These are phyloP conservation scores for Forsythia suspensa DNA, from an alignment of 257 asterid genomes.

Conservation along the genomic window DNA sequence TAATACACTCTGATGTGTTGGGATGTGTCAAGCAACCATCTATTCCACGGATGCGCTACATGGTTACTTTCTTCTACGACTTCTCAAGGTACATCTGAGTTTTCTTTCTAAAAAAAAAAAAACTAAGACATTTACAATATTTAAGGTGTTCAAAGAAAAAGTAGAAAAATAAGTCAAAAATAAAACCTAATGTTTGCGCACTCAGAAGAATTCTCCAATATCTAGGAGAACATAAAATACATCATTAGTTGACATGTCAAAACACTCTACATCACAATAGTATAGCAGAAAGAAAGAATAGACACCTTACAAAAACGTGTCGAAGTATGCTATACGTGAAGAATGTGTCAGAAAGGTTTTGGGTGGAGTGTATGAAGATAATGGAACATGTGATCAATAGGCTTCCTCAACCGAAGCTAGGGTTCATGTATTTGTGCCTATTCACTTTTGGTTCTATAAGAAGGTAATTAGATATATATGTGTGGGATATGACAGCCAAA, in stretches of 20 bases:
- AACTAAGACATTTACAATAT: not conserved
- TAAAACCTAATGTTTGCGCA: no score
- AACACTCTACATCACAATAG: not conserved
- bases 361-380: not conserved
- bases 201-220: not conserved
- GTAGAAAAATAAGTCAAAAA: no score
- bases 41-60: not conserved
- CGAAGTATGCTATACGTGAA: not conserved
- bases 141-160: not conserved
- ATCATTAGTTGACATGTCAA: not conserved
- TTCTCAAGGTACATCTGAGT: not conserved
- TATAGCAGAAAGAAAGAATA: not conserved
- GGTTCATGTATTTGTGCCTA: no score
- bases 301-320: not conserved
- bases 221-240: not conserved
- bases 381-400: no score
- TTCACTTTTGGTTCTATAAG: no score
- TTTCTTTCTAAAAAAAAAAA: not conserved
- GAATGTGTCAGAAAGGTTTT: not conserved
- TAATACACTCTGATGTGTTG: no score
- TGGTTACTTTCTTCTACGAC: not conserved
- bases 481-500: no score
- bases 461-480: no score
- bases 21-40: not conserved
- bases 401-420: no score